Base-by-base conservation (phyloP, 805 yeast genomes). In the Candida schatavii region DNA sequence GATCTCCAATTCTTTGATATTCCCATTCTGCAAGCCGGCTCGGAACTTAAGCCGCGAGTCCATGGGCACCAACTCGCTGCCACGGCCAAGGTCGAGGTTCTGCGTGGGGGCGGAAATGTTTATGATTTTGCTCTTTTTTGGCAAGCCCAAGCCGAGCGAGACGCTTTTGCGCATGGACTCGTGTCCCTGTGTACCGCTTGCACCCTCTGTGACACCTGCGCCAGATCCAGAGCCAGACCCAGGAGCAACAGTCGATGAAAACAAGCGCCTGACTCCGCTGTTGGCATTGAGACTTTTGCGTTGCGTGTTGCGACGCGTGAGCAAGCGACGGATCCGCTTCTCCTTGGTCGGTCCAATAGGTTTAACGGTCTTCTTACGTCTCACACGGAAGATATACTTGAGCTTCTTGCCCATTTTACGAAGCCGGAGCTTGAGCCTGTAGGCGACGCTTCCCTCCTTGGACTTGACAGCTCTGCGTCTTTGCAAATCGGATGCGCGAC, bases 391-490 rank as follows among this genome's bases (percentile, higher is more conserved):
- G 17, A 38, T 10, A 5, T 33, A 18, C 35, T 47, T 58, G 37
- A 66, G 40, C 39, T 51, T 57, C 15, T 54, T 48, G 7, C 59
- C 33, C 29, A 59, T 42, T 32, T 52, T 55, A 43, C 51, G 51
- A 35, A 70, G 42, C 22, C 62, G 46, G 31, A 59, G 33, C 33
- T 59, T 55, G 35, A 66, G 44, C 13, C 74, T 47, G 51, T 68
- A 68, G 34, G 56, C 26, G 36, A 48, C 27, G 19, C 70, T 44
- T 4, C 74, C 73, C 39, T 58, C 47, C 39, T 64, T 65, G 43
- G 45, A 52, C 35, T 54, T 52, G n/a, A 69, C 62, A 25, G 74
- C 73, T 26, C 54, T 62, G 2, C 58, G 46, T 37, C 72, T 51
- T 42, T 2, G 57, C 51, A 19, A 36, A 35, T 3, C 42, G 36